Evolutionary conservation across 2,329 filamentous ascomycete species (phyloP).

Genomic region (Sphaerostilbella broomeana): DNA sequence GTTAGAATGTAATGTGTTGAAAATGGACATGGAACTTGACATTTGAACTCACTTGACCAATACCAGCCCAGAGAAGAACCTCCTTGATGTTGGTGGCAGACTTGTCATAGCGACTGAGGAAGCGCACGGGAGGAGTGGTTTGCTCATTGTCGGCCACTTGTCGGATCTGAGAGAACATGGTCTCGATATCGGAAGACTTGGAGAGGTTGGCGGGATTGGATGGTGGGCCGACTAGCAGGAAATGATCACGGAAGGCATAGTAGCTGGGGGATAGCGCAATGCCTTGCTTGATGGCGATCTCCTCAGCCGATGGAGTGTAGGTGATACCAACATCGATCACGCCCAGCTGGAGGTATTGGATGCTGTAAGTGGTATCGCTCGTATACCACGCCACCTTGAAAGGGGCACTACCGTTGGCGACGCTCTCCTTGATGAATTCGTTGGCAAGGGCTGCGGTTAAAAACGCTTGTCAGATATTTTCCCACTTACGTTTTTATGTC

Average conservation of each 20-base stretch:
- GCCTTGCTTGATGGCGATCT: slow-evolving; percentile 35
- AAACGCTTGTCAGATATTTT: too few species aligned
- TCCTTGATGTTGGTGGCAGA: slow-evolving; percentile 45
- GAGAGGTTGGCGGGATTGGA: slow-evolving; percentile 30
- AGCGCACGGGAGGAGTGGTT: slow-evolving; percentile 31
- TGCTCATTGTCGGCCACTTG: slow-evolving; percentile 26
- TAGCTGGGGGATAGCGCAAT: slow-evolving; percentile 25
- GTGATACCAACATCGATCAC: slow-evolving; percentile 40
- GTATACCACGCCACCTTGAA: slow-evolving; percentile 40
- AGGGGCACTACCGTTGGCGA: slow-evolving; percentile 17
- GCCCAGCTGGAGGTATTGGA: slow-evolving; percentile 34
- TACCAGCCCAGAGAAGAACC: slow-evolving; percentile 36
- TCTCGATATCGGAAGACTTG: slow-evolving; percentile 22
- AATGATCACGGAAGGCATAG: slow-evolving; percentile 42
- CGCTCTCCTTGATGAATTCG: slow-evolving; percentile 21
- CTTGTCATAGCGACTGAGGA: slow-evolving; percentile 41
- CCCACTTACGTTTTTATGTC: too few species aligned
- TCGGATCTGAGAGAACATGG: slow-evolving; percentile 30
- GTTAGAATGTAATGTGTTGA: background rate
- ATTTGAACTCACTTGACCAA: slow-evolving; percentile 29
- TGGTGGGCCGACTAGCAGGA: slow-evolving; percentile 34
- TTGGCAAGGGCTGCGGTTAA: slow-evolving; percentile 19
- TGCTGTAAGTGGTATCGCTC: slow-evolving; percentile 39
- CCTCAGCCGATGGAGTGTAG: slow-evolving; percentile 36
- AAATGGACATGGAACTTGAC: slow-evolving; percentile 10